Evolutionary conservation across 1,139 yeast genomes (phyloP), one percentile per base, ranked within the genome.

Genomic region (Suhomyces coccinellae): DNA sequence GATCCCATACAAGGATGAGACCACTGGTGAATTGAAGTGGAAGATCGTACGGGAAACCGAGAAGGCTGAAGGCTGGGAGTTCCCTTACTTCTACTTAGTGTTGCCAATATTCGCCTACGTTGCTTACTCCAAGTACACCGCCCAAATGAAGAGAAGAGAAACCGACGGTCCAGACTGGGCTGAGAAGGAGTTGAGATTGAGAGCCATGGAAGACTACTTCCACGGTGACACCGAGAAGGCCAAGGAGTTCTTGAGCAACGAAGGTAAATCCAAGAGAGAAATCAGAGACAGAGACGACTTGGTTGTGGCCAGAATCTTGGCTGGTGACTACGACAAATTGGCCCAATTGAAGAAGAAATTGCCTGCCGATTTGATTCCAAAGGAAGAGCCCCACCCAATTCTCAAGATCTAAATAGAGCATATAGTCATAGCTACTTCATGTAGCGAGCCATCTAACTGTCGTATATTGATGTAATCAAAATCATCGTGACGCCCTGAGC

Each of bases 11-110:
- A 87, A 84, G 66, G 95, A 86, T 64, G 83, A 85, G 40, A 71
- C 79, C 34, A 83, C 89, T 14, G 96, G 96, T 31, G 86, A 83
- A 58, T 79, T 87, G 57, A 82, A 83, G 58, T 87, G 95, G 95
- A 80, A 82, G 59, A 71, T 87, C 50, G 82, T 88, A 40, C 77
- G 95, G 54, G 90, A 83, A 60, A 80, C 85, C 48, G 82, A 80
- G 57, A 83, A 83, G 63, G 78, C 78, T 34, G 96, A 87, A 71
- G 95, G 95, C 40, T 87, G 96, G 96, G 96, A 88, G 62, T 73
- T 75, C 53, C 76, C 88, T 49, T 86, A 85, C 68, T 85, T 79
- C 63, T 78, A 83, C 54, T 80, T 85, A 61, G 82, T 87, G 35
- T 91, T 95, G 46, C 88, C 87, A 24, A 64, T 73, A 36, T 72